Conservation (phyloP, 345 rosid species). For the Raphanus raphanistrum region DNA sequence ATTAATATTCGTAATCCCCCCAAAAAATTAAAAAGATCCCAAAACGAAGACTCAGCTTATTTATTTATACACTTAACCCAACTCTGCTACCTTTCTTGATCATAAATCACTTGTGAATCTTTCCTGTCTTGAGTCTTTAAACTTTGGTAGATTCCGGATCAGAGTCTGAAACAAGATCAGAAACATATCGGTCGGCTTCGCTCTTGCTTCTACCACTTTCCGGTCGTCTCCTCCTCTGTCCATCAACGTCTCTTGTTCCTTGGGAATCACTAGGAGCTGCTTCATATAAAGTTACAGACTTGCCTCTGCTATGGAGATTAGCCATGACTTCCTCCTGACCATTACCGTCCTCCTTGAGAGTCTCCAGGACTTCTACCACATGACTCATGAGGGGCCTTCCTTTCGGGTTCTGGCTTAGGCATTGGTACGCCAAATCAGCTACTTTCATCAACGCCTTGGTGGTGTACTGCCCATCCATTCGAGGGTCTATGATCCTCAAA, state of each 20-base stretch:
- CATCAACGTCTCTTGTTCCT: conserved; percentile 32
- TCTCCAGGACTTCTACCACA: conserved; percentile 78
- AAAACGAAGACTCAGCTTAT: conserved; percentile 33
- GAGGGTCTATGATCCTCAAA: conserved; percentile 81
- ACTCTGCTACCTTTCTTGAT: not conserved
- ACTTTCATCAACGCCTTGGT: conserved; percentile 65
- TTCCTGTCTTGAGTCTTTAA: conserved; percentile 15
- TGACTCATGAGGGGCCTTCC: conserved; percentile 56
- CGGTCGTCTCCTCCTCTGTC: conserved; percentile 35
- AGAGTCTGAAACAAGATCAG: conserved; percentile 3
- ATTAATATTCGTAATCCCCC: conserved; percentile 29
- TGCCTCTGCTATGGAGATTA: conserved; percentile 40
- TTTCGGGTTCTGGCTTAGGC: conserved; percentile 91
- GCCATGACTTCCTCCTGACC: conserved; percentile 47
- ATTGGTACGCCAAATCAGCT: conserved; percentile 72
- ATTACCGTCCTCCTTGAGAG: conserved; percentile 44
- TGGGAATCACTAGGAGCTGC: conserved; percentile 43
- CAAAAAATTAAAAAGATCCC: conserved; percentile 4
- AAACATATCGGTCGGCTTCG: conserved; percentile 26
- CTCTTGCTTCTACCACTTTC: conserved; percentile 55
- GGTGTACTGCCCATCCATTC: conserved; percentile 86
- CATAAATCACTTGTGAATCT: not conserved
- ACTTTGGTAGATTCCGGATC: conserved; percentile 29
- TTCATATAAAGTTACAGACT: conserved; percentile 52
- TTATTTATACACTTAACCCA: conserved; percentile 21